These are phyloP conservation scores for Discostella stelligeroides DNA, from an alignment of 108 stramenopile genomes.

Conservation along the genomic window DNA sequence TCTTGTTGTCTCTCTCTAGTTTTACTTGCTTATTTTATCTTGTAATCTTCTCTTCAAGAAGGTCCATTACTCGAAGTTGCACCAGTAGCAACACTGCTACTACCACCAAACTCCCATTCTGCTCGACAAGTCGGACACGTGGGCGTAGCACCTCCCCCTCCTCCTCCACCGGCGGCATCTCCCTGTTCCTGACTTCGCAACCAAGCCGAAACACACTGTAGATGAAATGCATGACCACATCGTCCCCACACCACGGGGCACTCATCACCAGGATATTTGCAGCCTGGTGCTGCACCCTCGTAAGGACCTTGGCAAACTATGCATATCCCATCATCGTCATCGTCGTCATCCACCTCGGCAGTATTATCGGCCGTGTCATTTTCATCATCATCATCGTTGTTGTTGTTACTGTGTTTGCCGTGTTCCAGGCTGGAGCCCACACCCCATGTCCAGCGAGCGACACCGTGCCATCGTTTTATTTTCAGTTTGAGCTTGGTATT, in stretches of 20 bases:
- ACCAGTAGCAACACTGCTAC: slow-evolving; percentile 26
- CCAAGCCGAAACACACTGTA: slow-evolving; percentile 86
- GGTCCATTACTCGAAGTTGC: background rate
- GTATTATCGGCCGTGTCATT: background rate
- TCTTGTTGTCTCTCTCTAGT: too few species aligned
- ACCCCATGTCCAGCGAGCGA: slow-evolving; percentile 90
- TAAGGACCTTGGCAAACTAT: slow-evolving; percentile 91
- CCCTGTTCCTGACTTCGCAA: slow-evolving; percentile 50
- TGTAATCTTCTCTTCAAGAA: too few species aligned
- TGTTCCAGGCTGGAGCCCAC: slow-evolving; percentile 21
- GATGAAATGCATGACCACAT: slow-evolving; percentile 89
- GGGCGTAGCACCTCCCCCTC: background rate
- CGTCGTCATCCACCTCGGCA: background rate
- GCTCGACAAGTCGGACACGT: slow-evolving; percentile 86
- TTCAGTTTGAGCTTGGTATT: slow-evolving; percentile 66
- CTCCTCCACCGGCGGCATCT: background rate
- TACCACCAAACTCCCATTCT: slow-evolving; percentile 86
- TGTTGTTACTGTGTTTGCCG: background rate
- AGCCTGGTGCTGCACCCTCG: slow-evolving; percentile 85
- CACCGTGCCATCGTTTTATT: slow-evolving; percentile 79
- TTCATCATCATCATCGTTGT: slow-evolving; percentile 23
- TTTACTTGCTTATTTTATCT: too few species aligned
- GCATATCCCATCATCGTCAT: slow-evolving; percentile 80
- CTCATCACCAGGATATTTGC: slow-evolving; percentile 91
- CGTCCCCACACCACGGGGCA: slow-evolving; percentile 78